phyloP scores from a whole-genome alignment of 202 grass and related monocot species.

The Cymbopogon flexuosus region DNA sequence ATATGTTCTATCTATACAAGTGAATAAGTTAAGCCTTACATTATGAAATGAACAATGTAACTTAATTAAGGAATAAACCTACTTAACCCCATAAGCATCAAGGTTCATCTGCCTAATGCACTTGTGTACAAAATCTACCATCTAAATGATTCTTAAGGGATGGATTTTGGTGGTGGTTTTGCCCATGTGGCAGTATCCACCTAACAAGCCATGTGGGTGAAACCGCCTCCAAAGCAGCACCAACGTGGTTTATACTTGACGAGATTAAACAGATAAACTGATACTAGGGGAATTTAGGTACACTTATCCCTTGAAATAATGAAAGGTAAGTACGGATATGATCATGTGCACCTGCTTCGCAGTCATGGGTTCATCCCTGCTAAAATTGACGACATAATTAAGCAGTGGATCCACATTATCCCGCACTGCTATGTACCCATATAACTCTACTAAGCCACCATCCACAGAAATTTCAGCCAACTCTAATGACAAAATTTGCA shows the following conservation, averaged over 20 bases:
- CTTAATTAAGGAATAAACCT: not conserved
- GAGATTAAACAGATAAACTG: not conserved
- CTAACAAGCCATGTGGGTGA: not conserved
- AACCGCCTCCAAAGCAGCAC: not conserved
- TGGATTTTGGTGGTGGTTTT: not conserved
- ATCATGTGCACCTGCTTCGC: not conserved
- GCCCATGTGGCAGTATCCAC: not conserved
- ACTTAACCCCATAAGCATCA: not conserved
- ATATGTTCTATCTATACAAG: not conserved
- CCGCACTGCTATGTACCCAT: constrained; percentile 21
- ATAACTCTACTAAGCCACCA: constrained; percentile 5
- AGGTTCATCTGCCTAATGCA: not conserved
- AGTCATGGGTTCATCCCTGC: constrained; percentile 8
- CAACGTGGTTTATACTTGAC: not conserved
- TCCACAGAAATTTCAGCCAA: not conserved
- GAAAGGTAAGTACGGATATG: not conserved
- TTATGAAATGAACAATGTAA: not conserved
- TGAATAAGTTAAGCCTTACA: not conserved
- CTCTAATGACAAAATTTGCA: constrained; percentile 25
- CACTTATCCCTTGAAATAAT: constrained; percentile 10
- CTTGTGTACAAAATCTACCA: not conserved
- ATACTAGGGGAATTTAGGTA: not conserved
- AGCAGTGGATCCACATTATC: not conserved
- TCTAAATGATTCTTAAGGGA: not conserved
- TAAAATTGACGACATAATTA: not conserved